Base-by-base conservation (phyloP, 495 filamentous ascomycete genomes). In the Penicillium robsamsonii region DNA sequence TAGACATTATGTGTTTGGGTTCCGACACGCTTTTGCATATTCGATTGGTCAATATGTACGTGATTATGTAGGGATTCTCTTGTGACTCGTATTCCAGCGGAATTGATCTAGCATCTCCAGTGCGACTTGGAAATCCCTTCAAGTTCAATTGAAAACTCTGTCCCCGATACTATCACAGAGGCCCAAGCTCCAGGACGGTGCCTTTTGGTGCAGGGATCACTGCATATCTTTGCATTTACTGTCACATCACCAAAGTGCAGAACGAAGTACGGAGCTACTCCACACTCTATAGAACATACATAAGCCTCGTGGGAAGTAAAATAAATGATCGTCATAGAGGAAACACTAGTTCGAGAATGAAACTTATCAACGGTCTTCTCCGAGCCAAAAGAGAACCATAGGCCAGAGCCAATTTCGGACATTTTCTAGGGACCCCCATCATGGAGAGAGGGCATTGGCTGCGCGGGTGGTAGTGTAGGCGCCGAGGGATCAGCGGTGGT, bases 171-270 rank as follows among this genome's bases (percentile, higher is more conserved):
- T 24, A 64, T 59, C 56, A 57, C 55, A 55, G 40, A 35, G 65
- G 64, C 63, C 65, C 65, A 68, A 68, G 65, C 65, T 68, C 60
- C 63, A 27, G 47, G 45, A 60, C 45, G 55, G 58, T 59, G 53
- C 61, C 37, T 59, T 38, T 50, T 45, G 55, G 24, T 67, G 57
- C 65, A 68, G 52, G 45, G 59, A 63, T 48, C 45, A 46, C 35
- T 30, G 54, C 46, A 51, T 49, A 24, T 15, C 11, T 53, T 53
- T 33, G 46, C 54, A 57, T 43, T 44, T 41, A 55, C 42, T 20
- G 45, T 66, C 65, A 68, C 65, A 68, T 66, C 63, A 64, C 15
- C 12, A 60, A 35, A 50, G 4, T 13, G 13, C 25, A 13, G 13
- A 24, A 13, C 24, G 17, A 17, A 17, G 35, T 38, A 22, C 22